Evolutionary conservation across 2,329 filamentous ascomycete species (phyloP), one percentile per base, ranked within the genome.

Genomic region (Aureobasidium sp.): DNA sequence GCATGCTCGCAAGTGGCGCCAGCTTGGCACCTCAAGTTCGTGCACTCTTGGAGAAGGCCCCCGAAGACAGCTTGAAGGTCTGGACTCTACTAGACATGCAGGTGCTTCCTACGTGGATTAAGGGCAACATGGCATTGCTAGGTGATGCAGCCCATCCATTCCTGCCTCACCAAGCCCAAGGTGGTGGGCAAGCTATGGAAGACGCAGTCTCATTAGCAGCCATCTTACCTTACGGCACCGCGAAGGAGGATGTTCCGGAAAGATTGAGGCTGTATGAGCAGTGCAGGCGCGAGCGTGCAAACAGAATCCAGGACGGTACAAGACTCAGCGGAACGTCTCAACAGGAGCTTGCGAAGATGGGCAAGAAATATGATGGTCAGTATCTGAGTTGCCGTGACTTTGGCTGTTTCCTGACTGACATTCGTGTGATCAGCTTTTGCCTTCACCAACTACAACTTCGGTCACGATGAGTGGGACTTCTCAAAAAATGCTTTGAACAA

Each of bases 81-180:
- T 87, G 84, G 84, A 79, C 78, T 26, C 71, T 87, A 1, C 69
- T 86, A 4, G 87, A 89, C 65, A 87, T 87, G 82, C 79, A 82
- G 4, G 73, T 77, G 1, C 70, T 89, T 17, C 78, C 80, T 0
- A 77, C 73, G 0, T 89, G 84, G 81, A 74, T 77, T 0, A 78
- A 81, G 2, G 81, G 73, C 0, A 78, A 76, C 5, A 69, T 88
- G 20, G 84, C 79, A 0, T 70, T 88, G 0, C 71, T 89, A 0
- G 87, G 87, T 0, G 87, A 89, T 68, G 85, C 87, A 0, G 87
- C 85, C 0, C 87, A 90, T 69, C 85, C 87, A 0, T 88, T 89
- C 67, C 74, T 85, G 0, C 87, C 85, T 15, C 81, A 84, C 64
- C 83, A 85, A 71, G 84, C 80, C 0, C 84, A 87, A 68, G 86